Evolutionary conservation across 192 early-diverging fungal species (phyloP).

Genomic region (Powellomyces hirtus): DNA sequence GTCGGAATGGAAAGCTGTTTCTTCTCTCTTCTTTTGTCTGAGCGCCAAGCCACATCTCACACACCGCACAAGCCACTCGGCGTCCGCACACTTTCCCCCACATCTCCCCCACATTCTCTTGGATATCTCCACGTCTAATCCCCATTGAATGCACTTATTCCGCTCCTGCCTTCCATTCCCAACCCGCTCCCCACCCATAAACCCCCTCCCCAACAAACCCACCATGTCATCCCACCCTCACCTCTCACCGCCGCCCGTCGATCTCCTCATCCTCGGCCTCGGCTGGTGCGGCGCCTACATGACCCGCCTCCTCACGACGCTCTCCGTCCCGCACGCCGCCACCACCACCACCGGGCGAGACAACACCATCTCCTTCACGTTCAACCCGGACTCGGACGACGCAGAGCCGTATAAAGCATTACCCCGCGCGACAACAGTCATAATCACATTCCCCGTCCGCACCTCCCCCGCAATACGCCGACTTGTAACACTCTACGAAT

Average conservation of each 20-base stretch:
- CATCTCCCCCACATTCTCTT: no score
- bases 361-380: slow-evolving; percentile 49
- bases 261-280: slow-evolving; percentile 40
- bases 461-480: slow-evolving; percentile 19
- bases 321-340: slow-evolving; percentile 8
- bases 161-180: no score
- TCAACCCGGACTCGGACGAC: slow-evolving; percentile 40
- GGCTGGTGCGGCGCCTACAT: slow-evolving; percentile 47
- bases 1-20: no score
- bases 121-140: no score
- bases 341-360: slow-evolving; percentile 53
- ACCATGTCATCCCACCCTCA: no score
- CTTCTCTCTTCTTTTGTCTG: no score
- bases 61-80: no score
- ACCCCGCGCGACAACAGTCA: slow-evolving; percentile 46
- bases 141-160: no score
- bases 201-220: no score
- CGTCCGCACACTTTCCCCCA: no score
- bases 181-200: no score
- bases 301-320: background rate
- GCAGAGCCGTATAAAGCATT: slow-evolving; percentile 30
- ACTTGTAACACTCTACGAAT: slow-evolving; percentile 41
- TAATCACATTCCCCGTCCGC: slow-evolving; percentile 60
- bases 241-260: slow-evolving; percentile 13
- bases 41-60: no score